phyloP scores from a whole-genome alignment of 371 early-diverging fungal species.

The Saksenaea oblongispora region DNA sequence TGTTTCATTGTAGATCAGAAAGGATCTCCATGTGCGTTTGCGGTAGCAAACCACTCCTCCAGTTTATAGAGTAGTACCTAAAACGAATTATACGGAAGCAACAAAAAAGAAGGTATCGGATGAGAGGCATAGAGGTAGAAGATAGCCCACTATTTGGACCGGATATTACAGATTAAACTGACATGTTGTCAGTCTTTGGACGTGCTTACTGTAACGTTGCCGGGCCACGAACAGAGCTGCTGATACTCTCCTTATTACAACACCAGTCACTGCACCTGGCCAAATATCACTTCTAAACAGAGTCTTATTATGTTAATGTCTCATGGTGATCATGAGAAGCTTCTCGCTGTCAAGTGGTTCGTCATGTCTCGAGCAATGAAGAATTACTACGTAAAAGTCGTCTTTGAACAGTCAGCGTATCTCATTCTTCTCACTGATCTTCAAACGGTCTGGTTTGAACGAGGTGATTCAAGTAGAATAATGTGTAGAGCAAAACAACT shows the following conservation, averaged over 20 bases:
- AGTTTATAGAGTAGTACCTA: too few relatives aligned
- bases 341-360: background rate
- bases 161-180: background rate
- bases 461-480: slow-evolving; percentile 5
- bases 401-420: slow-evolving; percentile 14
- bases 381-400: slow-evolving; percentile 14
- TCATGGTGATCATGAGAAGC: background rate
- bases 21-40: too few relatives aligned
- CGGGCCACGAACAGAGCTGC: too few relatives aligned
- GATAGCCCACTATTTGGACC: too few relatives aligned
- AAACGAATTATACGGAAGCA: too few relatives aligned
- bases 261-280: background rate
- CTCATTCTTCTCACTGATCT: slow-evolving; percentile 18
- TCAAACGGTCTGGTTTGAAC: slow-evolving; percentile 20
- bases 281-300: background rate
- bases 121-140: too few relatives aligned
- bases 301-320: background rate
- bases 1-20: too few relatives aligned
- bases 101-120: too few relatives aligned
- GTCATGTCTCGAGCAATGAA: background rate
- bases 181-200: background rate
- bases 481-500: slow-evolving; percentile 5
- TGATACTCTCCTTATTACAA: too few relatives aligned
- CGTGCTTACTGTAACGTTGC: too few relatives aligned
- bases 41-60: too few relatives aligned